Evolutionary conservation across 2,329 filamentous ascomycete genomes (phyloP), one percentile per base, ranked within the genome.

Genomic region (Orbilia brochopaga): DNA sequence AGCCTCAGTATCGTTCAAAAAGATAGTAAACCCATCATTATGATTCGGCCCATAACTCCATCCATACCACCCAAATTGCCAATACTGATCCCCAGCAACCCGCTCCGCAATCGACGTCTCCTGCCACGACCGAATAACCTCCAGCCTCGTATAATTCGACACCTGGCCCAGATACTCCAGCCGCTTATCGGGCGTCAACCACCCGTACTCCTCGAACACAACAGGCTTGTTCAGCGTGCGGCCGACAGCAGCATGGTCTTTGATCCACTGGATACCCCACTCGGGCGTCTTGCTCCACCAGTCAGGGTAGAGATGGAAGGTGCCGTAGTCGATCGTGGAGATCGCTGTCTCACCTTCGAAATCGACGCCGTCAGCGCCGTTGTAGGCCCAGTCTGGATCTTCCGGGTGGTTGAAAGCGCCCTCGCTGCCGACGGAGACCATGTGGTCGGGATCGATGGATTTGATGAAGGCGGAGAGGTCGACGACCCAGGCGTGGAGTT

Each of bases 21-120:
- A 86, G 54, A 86, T 85, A 0, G 84, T 85, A 75, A 85, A 85
- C 0, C 84, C 84, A 59, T 85, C 84, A 48, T 86, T 78, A 56
- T 85, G 79, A 75, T 86, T 86, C 46, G 80, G 79, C 0, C 84
- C 83, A 42, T 83, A 85, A 2, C 83, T 84, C 74, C 81, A 85
- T 0, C 79, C 79, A 2, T 79, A 81, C 73, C 78, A 85, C 0
- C 84, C 84, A 73, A 80, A 85, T 73, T 86, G 84, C 84, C 84
- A 86, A 78, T 81, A 86, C 80, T 85, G 79, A 70, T 85, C 83
- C 7, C 75, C 75, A 1, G 82, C 78, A 76, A 86, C 79, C 74
- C 82, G 81, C 75, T 83, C 80, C 62, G 81, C 78, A 5, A 83
- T 74, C 13, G 78, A 79, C 3, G 83, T 83, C 23, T 79, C 78